Evolutionary conservation across 345 rosid genomes (phyloP).

Genomic region (Moringa oleifera): DNA sequence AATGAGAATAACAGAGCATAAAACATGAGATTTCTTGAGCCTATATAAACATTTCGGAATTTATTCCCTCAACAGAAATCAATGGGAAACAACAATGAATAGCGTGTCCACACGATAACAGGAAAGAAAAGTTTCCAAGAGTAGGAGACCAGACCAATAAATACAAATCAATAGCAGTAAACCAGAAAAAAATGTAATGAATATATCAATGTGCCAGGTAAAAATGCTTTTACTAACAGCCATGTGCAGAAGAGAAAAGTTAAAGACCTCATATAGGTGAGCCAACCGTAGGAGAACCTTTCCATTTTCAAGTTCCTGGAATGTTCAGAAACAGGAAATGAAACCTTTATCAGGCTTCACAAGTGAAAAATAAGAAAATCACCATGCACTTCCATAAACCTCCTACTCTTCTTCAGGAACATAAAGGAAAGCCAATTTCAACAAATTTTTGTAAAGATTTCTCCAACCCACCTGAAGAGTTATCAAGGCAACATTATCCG

Average conservation of each 20-base stretch:
- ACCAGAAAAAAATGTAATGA: background rate
- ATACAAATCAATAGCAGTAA: too few species aligned
- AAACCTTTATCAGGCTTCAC: conserved; percentile 6
- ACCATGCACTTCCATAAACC: background rate
- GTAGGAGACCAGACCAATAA: too few species aligned
- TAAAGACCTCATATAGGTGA: conserved; percentile 77
- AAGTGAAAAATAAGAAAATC: background rate
- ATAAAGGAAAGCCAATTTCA: background rate
- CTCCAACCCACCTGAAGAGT: conserved; percentile 68
- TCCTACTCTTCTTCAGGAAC: conserved; percentile 1
- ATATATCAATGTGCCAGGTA: background rate
- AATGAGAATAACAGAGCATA: background rate
- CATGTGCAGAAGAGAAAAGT: conserved; percentile 13
- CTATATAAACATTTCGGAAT: background rate
- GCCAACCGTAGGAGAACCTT: conserved; percentile 82
- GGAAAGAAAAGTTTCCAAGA: too few species aligned
- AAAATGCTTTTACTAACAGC: background rate
- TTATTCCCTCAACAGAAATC: too few species aligned
- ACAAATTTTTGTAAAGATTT: conserved; percentile 1
- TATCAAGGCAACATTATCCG: conserved; percentile 66
- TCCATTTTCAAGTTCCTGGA: conserved; percentile 76
- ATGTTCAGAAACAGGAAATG: conserved; percentile 4
- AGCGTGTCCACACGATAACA: too few species aligned
- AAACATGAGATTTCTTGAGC: background rate
- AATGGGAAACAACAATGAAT: too few species aligned